Percentiles rank a stretch among this genome's conserved stretches.
These are phyloP conservation scores for Salix exigua DNA, from an alignment of 345 rosid genomes.

Conservation along the genomic window DNA sequence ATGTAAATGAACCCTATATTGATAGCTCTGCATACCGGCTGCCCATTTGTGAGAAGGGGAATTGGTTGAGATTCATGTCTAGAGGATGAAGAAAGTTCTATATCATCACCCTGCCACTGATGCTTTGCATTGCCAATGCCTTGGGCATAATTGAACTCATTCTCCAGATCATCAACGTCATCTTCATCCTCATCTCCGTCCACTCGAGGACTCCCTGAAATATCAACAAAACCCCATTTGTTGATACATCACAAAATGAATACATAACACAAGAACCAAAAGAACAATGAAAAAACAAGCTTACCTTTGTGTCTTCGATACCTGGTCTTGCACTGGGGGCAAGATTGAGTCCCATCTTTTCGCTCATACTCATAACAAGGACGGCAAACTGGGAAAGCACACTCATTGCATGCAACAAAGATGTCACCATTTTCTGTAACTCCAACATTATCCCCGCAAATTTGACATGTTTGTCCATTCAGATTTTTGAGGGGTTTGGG, in stretches of 20 bases:
- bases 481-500: slow-evolving; percentile 71
- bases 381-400: slow-evolving; percentile 98
- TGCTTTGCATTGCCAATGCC: slow-evolving; percentile 57
- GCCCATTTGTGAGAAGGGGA: slow-evolving; percentile 92
- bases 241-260: not conserved
- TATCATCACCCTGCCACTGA: slow-evolving; percentile 82
- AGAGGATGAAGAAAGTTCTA: slow-evolving; percentile 77
- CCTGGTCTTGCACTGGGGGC: slow-evolving; percentile 99
- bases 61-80: slow-evolving; percentile 92
- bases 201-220: slow-evolving; percentile 85
- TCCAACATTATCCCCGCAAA: slow-evolving; percentile 91
- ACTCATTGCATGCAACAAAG: slow-evolving; percentile 97
- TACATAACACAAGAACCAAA: not conserved
- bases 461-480: slow-evolving; percentile 85
- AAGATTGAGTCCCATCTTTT: slow-evolving; percentile 95
- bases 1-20: not conserved
- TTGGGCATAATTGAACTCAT: slow-evolving; percentile 81
- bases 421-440: slow-evolving; percentile 54
- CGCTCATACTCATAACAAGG: slow-evolving; percentile 99
- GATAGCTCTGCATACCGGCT: slow-evolving; percentile 43
- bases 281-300: slow-evolving; percentile 8
- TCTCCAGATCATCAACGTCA: slow-evolving; percentile 91
- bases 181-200: slow-evolving; percentile 99
- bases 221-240: slow-evolving; percentile 2
- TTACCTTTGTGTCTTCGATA: slow-evolving; percentile 89